phyloP scores from a whole-genome alignment of 1,139 yeast genomes.

The Saccharomyces hybrid region DNA sequence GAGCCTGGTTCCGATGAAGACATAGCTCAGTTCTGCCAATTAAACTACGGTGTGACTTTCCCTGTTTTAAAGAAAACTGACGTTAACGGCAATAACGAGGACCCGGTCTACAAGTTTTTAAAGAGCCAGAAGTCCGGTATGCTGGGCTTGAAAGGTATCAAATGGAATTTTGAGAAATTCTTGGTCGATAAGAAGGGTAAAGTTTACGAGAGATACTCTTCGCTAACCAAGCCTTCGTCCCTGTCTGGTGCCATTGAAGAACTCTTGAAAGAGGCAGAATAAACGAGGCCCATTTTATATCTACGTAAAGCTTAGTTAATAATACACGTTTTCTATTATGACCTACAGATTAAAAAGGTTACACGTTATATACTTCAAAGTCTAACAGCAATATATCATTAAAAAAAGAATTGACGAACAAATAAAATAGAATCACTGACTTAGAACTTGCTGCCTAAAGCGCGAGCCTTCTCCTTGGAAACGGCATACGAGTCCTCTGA shows the following conservation, averaged over 20 bases:
- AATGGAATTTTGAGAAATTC: slow-evolving; percentile 36
- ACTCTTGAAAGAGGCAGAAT: slow-evolving; percentile 29
- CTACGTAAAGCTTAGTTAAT: neutral
- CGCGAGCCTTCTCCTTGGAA: slow-evolving; percentile 6
- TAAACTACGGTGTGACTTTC: slow-evolving; percentile 58
- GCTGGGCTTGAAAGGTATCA: slow-evolving; percentile 56
- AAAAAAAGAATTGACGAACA: neutral
- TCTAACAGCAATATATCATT: neutral
- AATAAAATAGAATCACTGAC: neutral
- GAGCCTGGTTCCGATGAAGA: slow-evolving; percentile 62
- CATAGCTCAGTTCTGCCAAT: slow-evolving; percentile 49
- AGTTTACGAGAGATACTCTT: slow-evolving; percentile 56
- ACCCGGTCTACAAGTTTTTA: slow-evolving; percentile 65
- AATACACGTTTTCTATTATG: neutral
- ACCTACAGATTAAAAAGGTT: neutral
- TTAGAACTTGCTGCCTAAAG: neutral
- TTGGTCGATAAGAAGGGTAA: slow-evolving; percentile 56
- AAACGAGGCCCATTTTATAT: slow-evolving; percentile 7
- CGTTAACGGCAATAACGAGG: slow-evolving; percentile 59
- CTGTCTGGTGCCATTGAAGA: slow-evolving; percentile 41
- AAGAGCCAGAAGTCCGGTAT: slow-evolving; percentile 51
- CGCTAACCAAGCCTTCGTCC: slow-evolving; percentile 59
- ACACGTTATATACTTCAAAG: neutral
- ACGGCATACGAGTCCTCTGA: slow-evolving; percentile 9
- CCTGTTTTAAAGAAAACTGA: slow-evolving; percentile 63